Evolutionary conservation across 352 stramenopile species (phyloP).

Genomic region (Phytopythium ostracodes): DNA sequence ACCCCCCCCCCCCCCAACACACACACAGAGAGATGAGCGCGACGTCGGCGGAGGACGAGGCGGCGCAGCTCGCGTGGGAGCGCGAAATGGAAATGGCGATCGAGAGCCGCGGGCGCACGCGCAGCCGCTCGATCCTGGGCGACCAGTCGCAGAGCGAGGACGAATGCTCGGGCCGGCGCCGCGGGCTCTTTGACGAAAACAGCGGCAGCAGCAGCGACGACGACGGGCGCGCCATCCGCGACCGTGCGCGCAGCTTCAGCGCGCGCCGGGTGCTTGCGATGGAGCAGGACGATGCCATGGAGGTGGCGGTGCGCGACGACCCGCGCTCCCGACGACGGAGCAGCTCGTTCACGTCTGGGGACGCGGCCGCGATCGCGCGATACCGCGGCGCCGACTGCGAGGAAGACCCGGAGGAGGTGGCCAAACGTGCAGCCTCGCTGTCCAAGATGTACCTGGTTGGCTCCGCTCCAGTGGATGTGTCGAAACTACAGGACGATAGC

Average conservation of each 20-base stretch:
- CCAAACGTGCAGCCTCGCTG: slow-evolving; percentile 63
- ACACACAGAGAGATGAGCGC: slow-evolving; percentile 7
- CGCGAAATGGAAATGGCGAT: slow-evolving; percentile 80
- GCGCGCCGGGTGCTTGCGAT: slow-evolving; percentile 29
- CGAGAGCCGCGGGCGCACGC: slow-evolving; percentile 62
- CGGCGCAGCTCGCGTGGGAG: slow-evolving; percentile 60
- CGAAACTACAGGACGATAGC: slow-evolving; percentile 70
- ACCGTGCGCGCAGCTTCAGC: slow-evolving; percentile 46
- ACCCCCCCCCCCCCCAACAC: not conserved
- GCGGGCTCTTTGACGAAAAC: slow-evolving; percentile 7
- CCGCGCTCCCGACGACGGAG: slow-evolving; percentile 34
- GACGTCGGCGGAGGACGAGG: slow-evolving; percentile 30
- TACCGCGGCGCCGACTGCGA: slow-evolving; percentile 10
- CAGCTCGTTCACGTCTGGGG: slow-evolving; percentile 59
- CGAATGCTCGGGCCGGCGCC: slow-evolving; percentile 7
- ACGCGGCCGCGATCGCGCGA: slow-evolving; percentile 4
- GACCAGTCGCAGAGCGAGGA: slow-evolving; percentile 27
- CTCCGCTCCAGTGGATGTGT: slow-evolving; percentile 77
- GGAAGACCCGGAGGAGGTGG: slow-evolving; percentile 38
- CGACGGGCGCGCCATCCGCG: slow-evolving; percentile 16
- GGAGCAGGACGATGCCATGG: slow-evolving; percentile 18
- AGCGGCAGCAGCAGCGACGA: slow-evolving; percentile 16
- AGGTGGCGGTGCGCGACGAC: not conserved
- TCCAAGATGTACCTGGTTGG: slow-evolving; percentile 85
- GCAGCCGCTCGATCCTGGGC: slow-evolving; percentile 78